Percentiles rank a stretch among this genome's conserved stretches.
These are phyloP conservation scores for Pyrenophora tritici-repentis DNA, from an alignment of 2,329 filamentous ascomycete species.

Conservation along the genomic window DNA sequence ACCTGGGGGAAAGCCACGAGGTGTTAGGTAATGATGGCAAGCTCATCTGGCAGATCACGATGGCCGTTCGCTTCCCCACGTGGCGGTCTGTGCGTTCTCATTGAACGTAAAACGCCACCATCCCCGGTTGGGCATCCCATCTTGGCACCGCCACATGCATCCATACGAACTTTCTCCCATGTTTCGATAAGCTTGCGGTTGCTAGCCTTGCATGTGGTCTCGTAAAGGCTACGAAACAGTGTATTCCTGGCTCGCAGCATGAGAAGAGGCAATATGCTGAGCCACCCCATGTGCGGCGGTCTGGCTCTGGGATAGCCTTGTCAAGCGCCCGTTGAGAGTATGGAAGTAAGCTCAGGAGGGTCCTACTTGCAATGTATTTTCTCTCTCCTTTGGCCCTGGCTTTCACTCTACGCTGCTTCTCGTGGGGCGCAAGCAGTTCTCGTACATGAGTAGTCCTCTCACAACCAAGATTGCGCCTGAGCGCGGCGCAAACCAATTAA, in stretches of 20 bases:
- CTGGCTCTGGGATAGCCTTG: conserved; percentile 19
- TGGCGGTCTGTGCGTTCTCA: conserved; percentile 25
- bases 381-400: conserved; percentile 14
- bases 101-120: conserved; percentile 20
- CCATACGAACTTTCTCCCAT: conserved; percentile 12
- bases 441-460: conserved; percentile 30
- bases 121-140: conserved; percentile 10
- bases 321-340: conserved; percentile 1
- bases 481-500: conserved; percentile 28
- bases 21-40: conserved; percentile 1
- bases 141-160: conserved; percentile 18
- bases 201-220: conserved; percentile 8
- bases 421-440: conserved; percentile 5
- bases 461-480: conserved; percentile 29
- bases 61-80: conserved; percentile 28
- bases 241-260: conserved; percentile 13
- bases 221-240: conserved; percentile 10
- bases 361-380: conserved; percentile 13
- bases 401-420: conserved; percentile 22
- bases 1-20: conserved; percentile 1
- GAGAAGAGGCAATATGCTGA: conserved; percentile 20
- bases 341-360: conserved; percentile 15
- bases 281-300: conserved; percentile 19
- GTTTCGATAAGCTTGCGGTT: conserved; percentile 6
- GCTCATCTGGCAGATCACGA: conserved; percentile 7